A percentile compares a stretch with the other conserved stretches of the same genome.
Evolutionary conservation across 176 grass and related monocot species (phyloP).

Genomic region (Phoenix dactylifera): DNA sequence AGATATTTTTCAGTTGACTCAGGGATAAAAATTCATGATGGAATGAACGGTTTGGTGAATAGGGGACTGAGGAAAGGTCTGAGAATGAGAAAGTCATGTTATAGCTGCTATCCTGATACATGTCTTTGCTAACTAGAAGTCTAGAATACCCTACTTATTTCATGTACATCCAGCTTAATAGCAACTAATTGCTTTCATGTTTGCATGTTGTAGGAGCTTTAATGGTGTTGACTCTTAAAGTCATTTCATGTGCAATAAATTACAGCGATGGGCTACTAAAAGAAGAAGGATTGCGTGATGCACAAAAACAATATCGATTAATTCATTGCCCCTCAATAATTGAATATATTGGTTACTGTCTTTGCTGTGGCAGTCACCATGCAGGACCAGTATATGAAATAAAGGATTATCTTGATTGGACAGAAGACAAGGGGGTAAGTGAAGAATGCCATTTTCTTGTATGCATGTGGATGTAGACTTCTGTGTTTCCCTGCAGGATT

Average conservation of each 20-base stretch:
- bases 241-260: slow-evolving; percentile 95
- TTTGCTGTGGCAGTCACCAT: slow-evolving; percentile 92
- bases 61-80: no score
- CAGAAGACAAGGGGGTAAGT: slow-evolving; percentile 4
- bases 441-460: background rate
- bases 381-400: slow-evolving; percentile 1
- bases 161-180: no score
- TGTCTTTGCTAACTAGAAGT: no score
- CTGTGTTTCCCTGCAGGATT: slow-evolving; percentile 16
- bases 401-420: slow-evolving; percentile 2
- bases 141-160: no score
- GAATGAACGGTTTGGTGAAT: no score
- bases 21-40: no score
- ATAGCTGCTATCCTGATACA: no score
- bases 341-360: slow-evolving; percentile 98
- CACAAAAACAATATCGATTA: slow-evolving; percentile 71
- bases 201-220: slow-evolving; percentile 61
- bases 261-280: slow-evolving; percentile 76
- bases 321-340: slow-evolving; percentile 62
- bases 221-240: slow-evolving; percentile 91
- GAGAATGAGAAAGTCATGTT: no score
- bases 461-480: background rate
- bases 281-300: slow-evolving; percentile 68
- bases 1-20: no score
- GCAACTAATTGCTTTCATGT: background rate